Evolutionary conservation across 2,329 filamentous ascomycete genomes (phyloP).

Genomic region (Gaeumannomyces tritici): DNA sequence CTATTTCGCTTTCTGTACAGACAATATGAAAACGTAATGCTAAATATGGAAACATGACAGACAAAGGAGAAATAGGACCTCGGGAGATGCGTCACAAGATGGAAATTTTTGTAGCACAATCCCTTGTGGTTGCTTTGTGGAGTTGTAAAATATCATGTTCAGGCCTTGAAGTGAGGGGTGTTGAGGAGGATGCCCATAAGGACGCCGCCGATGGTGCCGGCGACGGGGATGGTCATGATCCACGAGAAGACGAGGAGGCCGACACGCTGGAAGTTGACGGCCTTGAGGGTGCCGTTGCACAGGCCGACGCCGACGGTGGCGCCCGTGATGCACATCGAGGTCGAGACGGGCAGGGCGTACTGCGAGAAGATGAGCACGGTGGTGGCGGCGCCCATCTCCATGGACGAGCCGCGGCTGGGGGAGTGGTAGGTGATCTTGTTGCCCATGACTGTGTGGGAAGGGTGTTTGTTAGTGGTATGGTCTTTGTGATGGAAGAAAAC

Average conservation of each 20-base stretch:
- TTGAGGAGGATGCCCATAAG: conserved; percentile 44
- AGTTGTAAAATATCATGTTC: no score
- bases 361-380: conserved; percentile 70
- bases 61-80: no score
- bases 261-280: conserved; percentile 69
- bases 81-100: no score
- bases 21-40: no score
- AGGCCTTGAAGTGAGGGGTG: conserved; percentile 41
- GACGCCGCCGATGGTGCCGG: conserved; percentile 43
- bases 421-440: conserved; percentile 70
- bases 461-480: conserved; percentile 2
- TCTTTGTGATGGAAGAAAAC: no score
- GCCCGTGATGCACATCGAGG: conserved; percentile 71
- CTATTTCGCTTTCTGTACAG: no score
- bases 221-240: conserved; percentile 55
- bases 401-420: conserved; percentile 48
- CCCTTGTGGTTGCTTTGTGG: no score
- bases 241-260: conserved; percentile 57
- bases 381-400: conserved; percentile 73
- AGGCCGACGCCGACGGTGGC: conserved; percentile 71
- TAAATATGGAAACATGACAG: no score
- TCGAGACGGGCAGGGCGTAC: conserved; percentile 66
- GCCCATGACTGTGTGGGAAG: conserved; percentile 51
- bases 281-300: conserved; percentile 62
- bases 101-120: no score